phyloP scores from a whole-genome alignment of 345 rosid genomes.

The Melastoma malabathricum region DNA sequence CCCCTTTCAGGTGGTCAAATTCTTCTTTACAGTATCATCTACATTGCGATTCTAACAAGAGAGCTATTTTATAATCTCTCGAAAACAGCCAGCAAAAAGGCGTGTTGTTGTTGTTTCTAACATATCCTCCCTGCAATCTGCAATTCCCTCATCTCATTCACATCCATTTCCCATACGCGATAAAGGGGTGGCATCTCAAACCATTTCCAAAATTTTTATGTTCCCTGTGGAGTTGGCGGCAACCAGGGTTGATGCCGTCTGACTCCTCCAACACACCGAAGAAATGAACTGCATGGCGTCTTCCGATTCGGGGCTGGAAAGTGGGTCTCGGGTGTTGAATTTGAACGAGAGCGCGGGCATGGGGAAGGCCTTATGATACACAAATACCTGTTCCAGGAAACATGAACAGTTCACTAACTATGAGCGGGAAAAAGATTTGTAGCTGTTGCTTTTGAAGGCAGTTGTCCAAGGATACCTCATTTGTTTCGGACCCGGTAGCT shows the following conservation, averaged over 20 bases:
- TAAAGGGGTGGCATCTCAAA: constrained; percentile 10
- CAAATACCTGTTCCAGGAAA: constrained; percentile 42
- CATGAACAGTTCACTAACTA: no score
- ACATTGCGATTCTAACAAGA: no score
- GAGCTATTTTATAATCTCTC: no score
- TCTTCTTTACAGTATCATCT: no score
- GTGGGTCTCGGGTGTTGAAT: constrained; percentile 44
- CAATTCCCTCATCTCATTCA: no score
- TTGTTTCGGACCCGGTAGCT: constrained; percentile 96
- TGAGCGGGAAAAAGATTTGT: no score
- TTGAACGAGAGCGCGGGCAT: constrained; percentile 85
- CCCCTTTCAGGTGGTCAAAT: no score
- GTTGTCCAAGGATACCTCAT: constrained; percentile 46
- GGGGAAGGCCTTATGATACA: constrained; percentile 94
- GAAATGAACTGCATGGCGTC: constrained; percentile 66
- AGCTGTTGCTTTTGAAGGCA: no score
- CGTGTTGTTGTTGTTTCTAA: no score
- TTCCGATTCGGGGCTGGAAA: constrained; percentile 50
- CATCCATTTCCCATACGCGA: no score
- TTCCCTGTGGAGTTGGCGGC: constrained; percentile 90
- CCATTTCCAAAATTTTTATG: constrained; percentile 85
- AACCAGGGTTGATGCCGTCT: constrained; percentile 58
- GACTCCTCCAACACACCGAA: constrained; percentile 81
- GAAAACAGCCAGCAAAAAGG: no score
- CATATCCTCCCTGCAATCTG: no score